Conservation (phyloP, 495 filamentous ascomycete species). For the Venustampulla echinocandica region DNA sequence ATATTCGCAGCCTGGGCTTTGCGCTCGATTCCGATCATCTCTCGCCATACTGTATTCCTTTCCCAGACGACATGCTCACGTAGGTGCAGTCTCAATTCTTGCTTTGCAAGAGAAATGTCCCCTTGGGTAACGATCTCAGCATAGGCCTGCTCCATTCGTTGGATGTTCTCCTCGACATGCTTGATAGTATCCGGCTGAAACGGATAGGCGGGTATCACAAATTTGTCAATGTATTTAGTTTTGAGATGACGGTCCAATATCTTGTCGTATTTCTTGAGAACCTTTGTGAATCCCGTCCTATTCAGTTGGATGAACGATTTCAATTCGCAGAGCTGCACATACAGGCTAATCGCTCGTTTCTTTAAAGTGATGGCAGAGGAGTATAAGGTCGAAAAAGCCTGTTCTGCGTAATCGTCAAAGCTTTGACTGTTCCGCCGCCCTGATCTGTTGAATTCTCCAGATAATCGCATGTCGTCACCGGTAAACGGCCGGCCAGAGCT, state of each 20-base stretch:
- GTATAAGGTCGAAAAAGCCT: slow-evolving; percentile 58
- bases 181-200: slow-evolving; percentile 65
- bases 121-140: slow-evolving; percentile 72
- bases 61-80: slow-evolving; percentile 99
- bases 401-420: slow-evolving; percentile 69
- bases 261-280: slow-evolving; percentile 98
- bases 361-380: slow-evolving; percentile 81
- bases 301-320: slow-evolving; percentile 96
- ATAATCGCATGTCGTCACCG: slow-evolving; percentile 47
- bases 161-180: slow-evolving; percentile 60
- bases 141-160: slow-evolving; percentile 68
- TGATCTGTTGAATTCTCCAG: slow-evolving; percentile 37
- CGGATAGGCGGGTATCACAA: slow-evolving; percentile 63
- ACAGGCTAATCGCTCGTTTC: slow-evolving; percentile 76
- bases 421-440: slow-evolving; percentile 42
- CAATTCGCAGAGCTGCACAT: slow-evolving; percentile 90
- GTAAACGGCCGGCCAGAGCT: slow-evolving; percentile 28
- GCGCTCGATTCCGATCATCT: slow-evolving; percentile 96
- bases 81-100: slow-evolving; percentile 83
- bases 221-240: slow-evolving; percentile 60
- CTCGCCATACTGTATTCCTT: slow-evolving; percentile 95
- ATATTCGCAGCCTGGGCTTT: slow-evolving; percentile 93
- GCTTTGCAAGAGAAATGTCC: slow-evolving; percentile 61
- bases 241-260: slow-evolving; percentile 75
- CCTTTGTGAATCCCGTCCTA: slow-evolving; percentile 90